A percentile compares a stretch with the other conserved stretches of the same genome.
Conservation (phyloP, 192 early-diverging fungal genomes). For the Geranomyces variabilis region DNA sequence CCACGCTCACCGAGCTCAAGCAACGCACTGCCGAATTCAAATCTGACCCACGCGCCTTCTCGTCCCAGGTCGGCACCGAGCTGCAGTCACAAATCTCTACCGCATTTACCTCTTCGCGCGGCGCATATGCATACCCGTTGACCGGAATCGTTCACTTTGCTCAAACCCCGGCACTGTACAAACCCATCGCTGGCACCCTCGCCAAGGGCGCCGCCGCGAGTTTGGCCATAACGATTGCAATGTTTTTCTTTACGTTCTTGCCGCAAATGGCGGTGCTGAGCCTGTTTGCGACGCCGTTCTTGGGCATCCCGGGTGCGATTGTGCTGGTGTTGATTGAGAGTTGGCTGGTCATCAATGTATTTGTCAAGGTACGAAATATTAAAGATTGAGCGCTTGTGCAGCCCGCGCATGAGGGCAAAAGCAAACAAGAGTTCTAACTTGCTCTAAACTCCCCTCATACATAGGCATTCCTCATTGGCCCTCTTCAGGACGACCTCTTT, state of each 20-base stretch:
- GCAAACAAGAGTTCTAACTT: too few relatives aligned
- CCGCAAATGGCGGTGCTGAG: conserved; percentile 32
- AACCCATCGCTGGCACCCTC: conserved; percentile 19
- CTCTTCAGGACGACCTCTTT: conserved; percentile 33
- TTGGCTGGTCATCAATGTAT: conserved; percentile 25
- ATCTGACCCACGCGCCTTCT: conserved; percentile 10
- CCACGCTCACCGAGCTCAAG: conserved; percentile 11
- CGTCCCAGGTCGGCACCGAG: conserved; percentile 18
- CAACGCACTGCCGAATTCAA: conserved; percentile 12
- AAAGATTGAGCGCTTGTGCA: too few relatives aligned
- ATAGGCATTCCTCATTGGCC: conserved; percentile 16
- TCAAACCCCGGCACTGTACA: conserved; percentile 13
- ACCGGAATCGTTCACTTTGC: conserved; percentile 25
- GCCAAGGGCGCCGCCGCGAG: conserved; percentile 11
- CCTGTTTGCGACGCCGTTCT: conserved; percentile 23
- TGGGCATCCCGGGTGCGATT: conserved; percentile 27
- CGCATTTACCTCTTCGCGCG: conserved; percentile 1
- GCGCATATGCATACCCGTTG: conserved; percentile 23
- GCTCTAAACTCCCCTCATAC: too few relatives aligned
- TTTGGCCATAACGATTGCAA: conserved; percentile 23
- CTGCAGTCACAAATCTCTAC: background rate
- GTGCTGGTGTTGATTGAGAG: conserved; percentile 33
- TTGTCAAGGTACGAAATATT: conserved; percentile 2
- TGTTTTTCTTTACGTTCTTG: conserved; percentile 33
- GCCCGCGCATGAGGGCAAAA: too few relatives aligned